These are phyloP conservation scores for Sugiyamaella smithiae DNA, from an alignment of 805 yeast genomes.

Conservation along the genomic window DNA sequence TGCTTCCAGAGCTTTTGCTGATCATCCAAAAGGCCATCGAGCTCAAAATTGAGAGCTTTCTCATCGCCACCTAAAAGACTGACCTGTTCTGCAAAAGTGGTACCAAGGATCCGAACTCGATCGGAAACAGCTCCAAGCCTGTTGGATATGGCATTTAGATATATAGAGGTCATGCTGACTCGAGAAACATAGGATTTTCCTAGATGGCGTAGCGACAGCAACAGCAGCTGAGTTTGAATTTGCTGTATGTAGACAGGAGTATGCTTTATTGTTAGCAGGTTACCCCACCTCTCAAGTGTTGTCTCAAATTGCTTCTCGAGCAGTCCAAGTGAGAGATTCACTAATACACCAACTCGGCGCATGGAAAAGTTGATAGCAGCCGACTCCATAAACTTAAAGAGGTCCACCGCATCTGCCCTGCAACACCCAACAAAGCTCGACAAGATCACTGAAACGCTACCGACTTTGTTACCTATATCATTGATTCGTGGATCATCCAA, in stretches of 20 bases:
- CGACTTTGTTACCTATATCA: background rate
- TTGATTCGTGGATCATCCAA: background rate
- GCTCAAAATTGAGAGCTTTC: constrained; percentile 30
- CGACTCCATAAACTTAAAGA: constrained; percentile 13
- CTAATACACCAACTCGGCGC: constrained; percentile 25
- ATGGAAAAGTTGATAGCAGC: constrained; percentile 2
- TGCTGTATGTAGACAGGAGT: constrained; percentile 47
- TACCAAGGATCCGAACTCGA: constrained; percentile 24
- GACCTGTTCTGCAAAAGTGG: constrained; percentile 23
- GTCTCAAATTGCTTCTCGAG: constrained; percentile 3
- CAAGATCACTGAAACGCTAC: constrained; percentile 9
- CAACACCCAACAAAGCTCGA: constrained; percentile 20
- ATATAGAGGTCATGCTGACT: constrained; percentile 19
- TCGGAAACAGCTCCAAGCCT: constrained; percentile 18
- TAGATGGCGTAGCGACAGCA: constrained; percentile 30
- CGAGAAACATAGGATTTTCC: background rate
- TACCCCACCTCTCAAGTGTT: constrained; percentile 38
- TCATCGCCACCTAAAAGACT: constrained; percentile 25
- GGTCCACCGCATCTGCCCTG: background rate
- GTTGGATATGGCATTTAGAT: constrained; percentile 23
- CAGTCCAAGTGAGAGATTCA: background rate
- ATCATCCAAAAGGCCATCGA: constrained; percentile 15
- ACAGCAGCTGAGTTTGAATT: constrained; percentile 46
- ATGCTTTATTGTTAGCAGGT: constrained; percentile 36
- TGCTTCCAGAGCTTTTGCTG: constrained; percentile 15